Evolutionary conservation across 441 rosid genomes (phyloP), one percentile per base, ranked within the genome.

Genomic region (Oxalis stricta): DNA sequence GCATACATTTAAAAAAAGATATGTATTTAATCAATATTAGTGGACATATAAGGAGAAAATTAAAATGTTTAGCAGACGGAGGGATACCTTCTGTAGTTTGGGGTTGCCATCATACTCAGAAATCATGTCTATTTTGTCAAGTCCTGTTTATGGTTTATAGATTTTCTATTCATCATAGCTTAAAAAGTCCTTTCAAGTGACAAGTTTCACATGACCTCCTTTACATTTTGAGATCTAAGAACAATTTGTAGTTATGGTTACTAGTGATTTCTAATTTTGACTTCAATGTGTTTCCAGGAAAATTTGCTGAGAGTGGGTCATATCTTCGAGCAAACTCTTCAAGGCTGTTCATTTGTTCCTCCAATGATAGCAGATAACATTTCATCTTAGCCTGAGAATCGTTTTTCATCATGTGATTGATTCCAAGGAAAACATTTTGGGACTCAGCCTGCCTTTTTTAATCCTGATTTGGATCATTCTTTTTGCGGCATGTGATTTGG

Each of bases 251-350:
- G n/a, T n/a, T 26, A n/a, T 35, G 14, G 11, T 24, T 14, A 33
- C 18, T 7, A 10, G 20, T 18, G 19, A 26, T 20, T 16, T 18
- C 22, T 34, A 21, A 23, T 6, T 11, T 35, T 26, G 19, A 15
- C 16, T 30, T 49, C 7, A 20, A 50, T 38, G 1, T 47, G 11
- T 11, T 16, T 82, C 49, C 76, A 82, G 97, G 87, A 47, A 51
- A 84, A 69, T 53, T 41, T 88, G 75, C 64, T 82, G 32, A 77
- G 61, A 69, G 76, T 79, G 16, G 94, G 80, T 11, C 91, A 79
- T 57, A 56, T 84, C 40, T 84, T 79, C 73, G 88, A 88, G 79
- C 94, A 88, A 69, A 88, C 97, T 34, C 82, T 82, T 36, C 61
- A 56, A 59, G 77, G 66, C 38, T 61, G 47, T 65, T 67, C 55